A percentile compares a stretch with the other conserved stretches of the same genome.
Evolutionary conservation across 768 basidiomycete genomes (phyloP).

Genomic region (Coprinopsis sp.): DNA sequence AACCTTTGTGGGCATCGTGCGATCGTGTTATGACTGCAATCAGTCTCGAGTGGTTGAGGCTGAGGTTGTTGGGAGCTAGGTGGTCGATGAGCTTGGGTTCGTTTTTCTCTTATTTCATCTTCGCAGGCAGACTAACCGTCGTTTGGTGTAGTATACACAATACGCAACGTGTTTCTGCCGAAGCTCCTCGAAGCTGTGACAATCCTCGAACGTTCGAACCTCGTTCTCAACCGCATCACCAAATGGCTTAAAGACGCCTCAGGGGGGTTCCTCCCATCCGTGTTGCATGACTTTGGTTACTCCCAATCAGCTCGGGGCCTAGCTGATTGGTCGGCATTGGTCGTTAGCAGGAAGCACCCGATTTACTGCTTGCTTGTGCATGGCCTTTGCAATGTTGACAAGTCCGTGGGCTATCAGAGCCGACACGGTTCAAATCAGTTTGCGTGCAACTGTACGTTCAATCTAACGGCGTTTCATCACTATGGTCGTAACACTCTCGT

Average conservation of each 20-base stretch:
- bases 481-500: not conserved
- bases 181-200: constrained; percentile 70
- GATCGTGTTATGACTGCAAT: constrained; percentile 67
- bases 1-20: constrained; percentile 64
- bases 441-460: constrained; percentile 61
- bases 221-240: constrained; percentile 16
- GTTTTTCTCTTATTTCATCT: constrained; percentile 17
- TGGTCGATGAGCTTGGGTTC: constrained; percentile 69
- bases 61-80: constrained; percentile 75
- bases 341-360: constrained; percentile 76
- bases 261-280: constrained; percentile 46
- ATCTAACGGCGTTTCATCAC: not conserved
- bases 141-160: constrained; percentile 64
- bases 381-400: constrained; percentile 59
- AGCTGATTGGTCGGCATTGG: constrained; percentile 68
- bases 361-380: constrained; percentile 69
- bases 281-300: not conserved
- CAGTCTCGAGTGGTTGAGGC: constrained; percentile 67
- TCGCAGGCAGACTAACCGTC: not conserved
- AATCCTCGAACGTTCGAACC: constrained; percentile 10
- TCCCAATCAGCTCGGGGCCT: constrained; percentile 72
- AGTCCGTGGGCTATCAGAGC: constrained; percentile 54
- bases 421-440: constrained; percentile 71
- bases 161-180: constrained; percentile 91
- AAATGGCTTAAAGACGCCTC: constrained; percentile 56